phyloP scores from a whole-genome alignment of 192 early-diverging fungal species.

The Spinellus fusiger region DNA sequence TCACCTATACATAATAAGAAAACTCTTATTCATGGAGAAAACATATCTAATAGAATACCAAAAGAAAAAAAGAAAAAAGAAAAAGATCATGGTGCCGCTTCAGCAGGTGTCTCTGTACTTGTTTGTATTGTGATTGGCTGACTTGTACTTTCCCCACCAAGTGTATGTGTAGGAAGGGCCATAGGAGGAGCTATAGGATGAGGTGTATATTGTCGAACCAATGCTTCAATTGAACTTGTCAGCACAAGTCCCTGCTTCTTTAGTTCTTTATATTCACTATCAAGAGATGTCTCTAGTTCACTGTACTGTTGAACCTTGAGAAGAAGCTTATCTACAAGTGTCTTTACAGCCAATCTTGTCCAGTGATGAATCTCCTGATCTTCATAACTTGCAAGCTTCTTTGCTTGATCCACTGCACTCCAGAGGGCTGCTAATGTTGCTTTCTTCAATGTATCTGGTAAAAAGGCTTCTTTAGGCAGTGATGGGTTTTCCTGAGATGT shows the following conservation, averaged over 20 bases:
- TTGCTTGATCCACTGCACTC: conserved; percentile 82
- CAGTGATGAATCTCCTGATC: conserved; percentile 81
- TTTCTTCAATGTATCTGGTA: conserved; percentile 49
- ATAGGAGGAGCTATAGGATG: neutral
- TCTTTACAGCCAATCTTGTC: conserved; percentile 76
- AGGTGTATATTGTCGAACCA: neutral
- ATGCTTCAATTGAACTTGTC: conserved; percentile 10
- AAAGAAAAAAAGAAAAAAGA: too few relatives aligned
- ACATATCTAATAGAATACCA: too few relatives aligned
- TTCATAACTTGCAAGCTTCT: conserved; percentile 71
- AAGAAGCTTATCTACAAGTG: conserved; percentile 81
- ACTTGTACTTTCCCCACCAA: too few relatives aligned
- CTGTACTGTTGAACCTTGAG: conserved; percentile 91
- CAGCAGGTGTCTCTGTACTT: too few relatives aligned
- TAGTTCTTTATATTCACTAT: conserved; percentile 77
- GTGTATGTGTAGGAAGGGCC: neutral
- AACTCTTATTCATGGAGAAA: too few relatives aligned
- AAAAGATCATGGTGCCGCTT: too few relatives aligned
- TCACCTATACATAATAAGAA: too few relatives aligned
- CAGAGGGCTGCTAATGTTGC: conserved; percentile 80
- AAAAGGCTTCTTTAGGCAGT: conserved; percentile 15
- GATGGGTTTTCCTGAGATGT: neutral
- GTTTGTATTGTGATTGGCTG: too few relatives aligned
- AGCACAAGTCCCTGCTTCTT: conserved; percentile 46
- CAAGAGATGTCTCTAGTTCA: conserved; percentile 81